Conservation (phyloP, 2,329 filamentous ascomycete genomes). For the Hypoxylon sp. region DNA sequence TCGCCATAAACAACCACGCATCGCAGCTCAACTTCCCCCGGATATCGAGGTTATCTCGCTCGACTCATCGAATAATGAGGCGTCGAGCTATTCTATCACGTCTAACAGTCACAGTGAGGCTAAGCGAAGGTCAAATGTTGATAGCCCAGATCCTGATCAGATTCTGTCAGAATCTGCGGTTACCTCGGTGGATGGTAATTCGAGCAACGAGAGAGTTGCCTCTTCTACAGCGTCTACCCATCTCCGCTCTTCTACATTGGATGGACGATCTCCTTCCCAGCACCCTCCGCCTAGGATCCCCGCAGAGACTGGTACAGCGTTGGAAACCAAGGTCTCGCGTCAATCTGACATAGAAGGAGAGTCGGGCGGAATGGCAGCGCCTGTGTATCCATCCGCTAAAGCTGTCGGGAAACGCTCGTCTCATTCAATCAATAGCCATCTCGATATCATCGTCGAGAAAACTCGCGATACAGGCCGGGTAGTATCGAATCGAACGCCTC, state of each 20-base stretch:
- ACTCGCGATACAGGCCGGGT: neutral
- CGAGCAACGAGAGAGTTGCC: neutral
- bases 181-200: constrained; percentile 17
- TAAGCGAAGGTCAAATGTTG: neutral
- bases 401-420: constrained; percentile 25
- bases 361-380: neutral
- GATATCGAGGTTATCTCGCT: constrained; percentile 19
- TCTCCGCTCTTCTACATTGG: neutral
- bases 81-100: neutral
- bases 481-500: neutral
- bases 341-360: constrained; percentile 15
- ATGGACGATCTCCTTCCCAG: neutral
- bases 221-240: neutral
- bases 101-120: neutral
- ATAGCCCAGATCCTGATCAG: neutral
- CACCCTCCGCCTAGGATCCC: constrained; percentile 8
- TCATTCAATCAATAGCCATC: constrained; percentile 31
- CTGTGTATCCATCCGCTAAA: constrained; percentile 15
- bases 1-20: constrained; percentile 6
- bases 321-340: constrained; percentile 5
- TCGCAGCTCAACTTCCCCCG: constrained; percentile 3
- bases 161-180: neutral
- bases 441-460: constrained; percentile 24
- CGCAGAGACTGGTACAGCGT: constrained; percentile 18
- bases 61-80: constrained; percentile 10